Evolutionary conservation across 2,329 filamentous ascomycete species (phyloP).

Genomic region (Xylaria arbuscula): DNA sequence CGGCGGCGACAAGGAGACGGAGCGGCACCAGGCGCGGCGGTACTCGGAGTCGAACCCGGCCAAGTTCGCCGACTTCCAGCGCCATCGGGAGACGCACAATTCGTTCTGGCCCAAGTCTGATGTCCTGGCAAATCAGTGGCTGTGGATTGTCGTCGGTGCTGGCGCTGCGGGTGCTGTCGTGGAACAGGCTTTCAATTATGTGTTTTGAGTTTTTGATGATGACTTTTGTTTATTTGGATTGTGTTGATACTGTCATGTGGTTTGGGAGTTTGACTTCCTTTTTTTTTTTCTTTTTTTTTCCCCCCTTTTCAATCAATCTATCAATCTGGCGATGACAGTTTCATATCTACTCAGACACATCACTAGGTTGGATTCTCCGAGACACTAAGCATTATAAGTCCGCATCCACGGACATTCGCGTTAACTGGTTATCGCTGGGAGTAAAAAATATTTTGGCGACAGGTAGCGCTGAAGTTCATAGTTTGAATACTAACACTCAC

Average conservation of each 20-base stretch:
- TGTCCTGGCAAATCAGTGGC: constrained; percentile 66
- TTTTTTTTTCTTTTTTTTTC: background rate
- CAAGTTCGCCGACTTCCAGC: constrained; percentile 64
- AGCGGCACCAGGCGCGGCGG: constrained; percentile 62
- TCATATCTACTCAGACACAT: no score
- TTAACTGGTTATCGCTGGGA: no score
- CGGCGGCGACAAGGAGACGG: constrained; percentile 67
- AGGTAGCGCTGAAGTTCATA: no score
- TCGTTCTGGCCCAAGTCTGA: constrained; percentile 66
- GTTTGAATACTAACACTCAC: no score
- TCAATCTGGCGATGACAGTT: background rate
- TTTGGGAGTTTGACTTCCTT: no score
- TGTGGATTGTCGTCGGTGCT: constrained; percentile 62
- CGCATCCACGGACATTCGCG: no score
- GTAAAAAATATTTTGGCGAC: no score
- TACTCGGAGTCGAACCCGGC: constrained; percentile 62
- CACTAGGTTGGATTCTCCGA: no score
- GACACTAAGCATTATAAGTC: no score
- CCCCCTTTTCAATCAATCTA: background rate
- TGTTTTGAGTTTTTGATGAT: constrained; percentile 1
- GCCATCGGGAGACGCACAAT: constrained; percentile 66
- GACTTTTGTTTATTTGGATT: no score
- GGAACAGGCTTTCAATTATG: constrained; percentile 52
- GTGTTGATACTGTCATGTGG: background rate
- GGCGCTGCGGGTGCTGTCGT: constrained; percentile 61